Percentiles rank a stretch among this genome's conserved stretches.
Evolutionary conservation across 345 rosid species (phyloP).

Genomic region (Acer campestre): DNA sequence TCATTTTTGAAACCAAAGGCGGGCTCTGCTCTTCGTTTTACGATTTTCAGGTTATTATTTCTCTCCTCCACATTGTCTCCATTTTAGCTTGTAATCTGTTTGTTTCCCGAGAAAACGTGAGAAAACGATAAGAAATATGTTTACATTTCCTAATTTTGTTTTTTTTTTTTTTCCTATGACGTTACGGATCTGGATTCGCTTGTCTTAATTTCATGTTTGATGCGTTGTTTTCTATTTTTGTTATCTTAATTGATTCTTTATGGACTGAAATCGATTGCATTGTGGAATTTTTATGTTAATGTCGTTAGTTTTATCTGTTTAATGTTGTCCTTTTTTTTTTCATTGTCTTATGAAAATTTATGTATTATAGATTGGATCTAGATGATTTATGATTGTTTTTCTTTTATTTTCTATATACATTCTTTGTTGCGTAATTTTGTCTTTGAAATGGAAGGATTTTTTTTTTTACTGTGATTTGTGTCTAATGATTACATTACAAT

Average conservation of each 20-base stretch:
- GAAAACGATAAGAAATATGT: neutral
- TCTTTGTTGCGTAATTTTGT: neutral
- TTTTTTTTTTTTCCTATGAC: neutral
- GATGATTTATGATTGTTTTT: neutral
- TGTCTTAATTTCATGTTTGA: neutral
- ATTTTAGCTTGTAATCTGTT: neutral
- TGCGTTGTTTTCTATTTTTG: neutral
- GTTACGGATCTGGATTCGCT: constrained; percentile 2
- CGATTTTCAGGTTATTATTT: constrained; percentile 7
- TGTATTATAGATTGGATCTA: neutral
- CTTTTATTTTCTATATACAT: neutral
- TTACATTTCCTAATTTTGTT: neutral
- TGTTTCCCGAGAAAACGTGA: neutral
- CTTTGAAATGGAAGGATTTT: neutral
- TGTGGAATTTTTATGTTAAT: neutral
- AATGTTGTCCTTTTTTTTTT: neutral
- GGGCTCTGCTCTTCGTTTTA: constrained; percentile 15
- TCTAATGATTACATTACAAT: constrained; percentile 2
- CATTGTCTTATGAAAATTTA: neutral
- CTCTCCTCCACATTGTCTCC: neutral
- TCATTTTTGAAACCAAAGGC: constrained; percentile 22
- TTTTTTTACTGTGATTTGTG: neutral
- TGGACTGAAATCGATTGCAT: neutral
- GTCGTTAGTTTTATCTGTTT: neutral
- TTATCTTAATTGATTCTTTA: neutral